Conservation (phyloP, 2,329 filamentous ascomycete genomes). For the Talaromyces sp. region DNA sequence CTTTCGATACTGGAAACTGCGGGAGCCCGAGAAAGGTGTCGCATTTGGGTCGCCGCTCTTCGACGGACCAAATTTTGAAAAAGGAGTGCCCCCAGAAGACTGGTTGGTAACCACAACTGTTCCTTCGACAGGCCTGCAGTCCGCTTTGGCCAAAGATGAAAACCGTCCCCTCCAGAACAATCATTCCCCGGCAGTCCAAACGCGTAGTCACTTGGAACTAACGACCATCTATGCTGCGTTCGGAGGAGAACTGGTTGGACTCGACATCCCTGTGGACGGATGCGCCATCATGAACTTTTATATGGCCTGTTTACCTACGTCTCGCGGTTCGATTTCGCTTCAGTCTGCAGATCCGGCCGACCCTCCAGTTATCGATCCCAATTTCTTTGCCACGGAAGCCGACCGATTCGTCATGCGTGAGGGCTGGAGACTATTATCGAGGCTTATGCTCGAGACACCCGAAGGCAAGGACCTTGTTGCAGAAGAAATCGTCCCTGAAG, state of each 20-base stretch:
- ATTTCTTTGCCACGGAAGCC: slow-evolving; percentile 1
- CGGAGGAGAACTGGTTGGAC: background rate
- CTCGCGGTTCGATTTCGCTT: slow-evolving; percentile 7
- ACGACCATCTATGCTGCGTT: background rate
- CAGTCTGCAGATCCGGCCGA: slow-evolving; percentile 1
- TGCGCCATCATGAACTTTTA: background rate
- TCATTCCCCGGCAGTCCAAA: background rate
- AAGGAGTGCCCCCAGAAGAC: background rate
- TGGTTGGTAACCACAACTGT: background rate
- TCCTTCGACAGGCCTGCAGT: background rate
- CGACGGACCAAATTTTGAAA: background rate
- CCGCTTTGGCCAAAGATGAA: background rate
- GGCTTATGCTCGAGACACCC: background rate
- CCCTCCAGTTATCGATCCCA: slow-evolving; percentile 6
- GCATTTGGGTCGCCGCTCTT: slow-evolving; percentile 4
- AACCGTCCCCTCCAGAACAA: background rate
- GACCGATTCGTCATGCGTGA: background rate
- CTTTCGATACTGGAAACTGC: slow-evolving; percentile 2
- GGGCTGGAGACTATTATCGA: background rate
- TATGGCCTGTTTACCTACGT: slow-evolving; percentile 1
- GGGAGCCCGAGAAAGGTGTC: slow-evolving; percentile 1
- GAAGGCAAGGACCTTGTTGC: background rate
- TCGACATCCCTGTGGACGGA: slow-evolving; percentile 1
- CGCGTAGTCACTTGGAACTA: slow-evolving; percentile 7
- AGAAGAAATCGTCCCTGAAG: background rate